Conservation (phyloP, 2,329 filamentous ascomycete genomes). For the Colletotrichum sp. region DNA sequence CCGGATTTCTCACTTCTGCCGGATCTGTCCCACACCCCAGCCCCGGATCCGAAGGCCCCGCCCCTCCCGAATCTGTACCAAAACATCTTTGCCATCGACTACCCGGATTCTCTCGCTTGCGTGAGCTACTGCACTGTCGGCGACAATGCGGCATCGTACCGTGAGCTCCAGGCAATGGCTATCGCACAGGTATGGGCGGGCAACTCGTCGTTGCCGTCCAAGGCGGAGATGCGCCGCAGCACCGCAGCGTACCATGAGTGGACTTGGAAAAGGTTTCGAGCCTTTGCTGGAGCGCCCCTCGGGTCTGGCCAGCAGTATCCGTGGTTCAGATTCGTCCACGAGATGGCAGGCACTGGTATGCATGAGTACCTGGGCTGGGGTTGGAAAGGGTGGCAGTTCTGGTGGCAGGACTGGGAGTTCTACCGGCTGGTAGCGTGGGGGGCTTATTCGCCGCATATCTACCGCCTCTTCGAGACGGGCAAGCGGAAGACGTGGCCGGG, state of each 20-base stretch:
- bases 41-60: constrained; percentile 27
- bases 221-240: constrained; percentile 38
- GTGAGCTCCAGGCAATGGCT: constrained; percentile 49
- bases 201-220: constrained; percentile 37
- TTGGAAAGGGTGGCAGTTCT: constrained; percentile 44
- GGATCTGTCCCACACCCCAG: constrained; percentile 28
- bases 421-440: constrained; percentile 43
- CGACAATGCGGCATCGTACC: constrained; percentile 38
- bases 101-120: constrained; percentile 49
- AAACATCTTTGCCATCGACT: constrained; percentile 48
- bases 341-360: constrained; percentile 46
- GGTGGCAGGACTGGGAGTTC: constrained; percentile 41
- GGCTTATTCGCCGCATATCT: constrained; percentile 44
- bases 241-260: constrained; percentile 38
- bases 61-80: constrained; percentile 43
- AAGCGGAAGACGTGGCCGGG: constrained; percentile 44
- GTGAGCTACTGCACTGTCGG: constrained; percentile 40
- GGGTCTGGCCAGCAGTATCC: constrained; percentile 34
- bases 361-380: constrained; percentile 45
- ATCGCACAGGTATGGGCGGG: constrained; percentile 30
- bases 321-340: constrained; percentile 45
- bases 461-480: constrained; percentile 45
- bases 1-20: constrained; percentile 32
- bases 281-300: constrained; percentile 27
- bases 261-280: constrained; percentile 31